These are phyloP conservation scores for Oenanthe javanica DNA, from an alignment of 140 eudicot species.

Conservation along the genomic window DNA sequence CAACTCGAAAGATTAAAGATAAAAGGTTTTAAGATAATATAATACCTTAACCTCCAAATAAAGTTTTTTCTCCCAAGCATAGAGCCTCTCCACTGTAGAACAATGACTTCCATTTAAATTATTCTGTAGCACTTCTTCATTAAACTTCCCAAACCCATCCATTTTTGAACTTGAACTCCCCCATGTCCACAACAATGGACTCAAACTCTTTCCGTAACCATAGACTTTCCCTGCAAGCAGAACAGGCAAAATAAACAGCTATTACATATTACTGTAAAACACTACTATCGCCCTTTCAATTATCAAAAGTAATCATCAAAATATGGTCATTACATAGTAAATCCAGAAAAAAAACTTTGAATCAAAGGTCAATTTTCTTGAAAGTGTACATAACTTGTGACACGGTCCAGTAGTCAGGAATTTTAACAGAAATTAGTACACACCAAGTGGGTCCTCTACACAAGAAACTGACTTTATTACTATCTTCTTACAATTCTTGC, in stretches of 20 bases:
- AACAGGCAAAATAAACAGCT: background rate
- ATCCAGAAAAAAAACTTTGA: background rate
- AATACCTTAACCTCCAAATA: conserved; percentile 87
- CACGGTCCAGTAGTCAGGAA: background rate
- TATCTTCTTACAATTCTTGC: background rate
- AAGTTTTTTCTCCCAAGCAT: conserved; percentile 97
- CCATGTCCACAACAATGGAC: conserved; percentile 57
- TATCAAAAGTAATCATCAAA: background rate
- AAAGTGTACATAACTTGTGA: background rate
- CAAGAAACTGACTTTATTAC: background rate
- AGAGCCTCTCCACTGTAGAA: conserved; percentile 82
- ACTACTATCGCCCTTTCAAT: background rate
- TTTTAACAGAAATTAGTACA: no score
- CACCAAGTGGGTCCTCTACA: background rate
- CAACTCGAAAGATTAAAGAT: background rate
- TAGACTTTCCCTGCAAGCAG: conserved; percentile 38
- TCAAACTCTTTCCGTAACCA: conserved; percentile 55
- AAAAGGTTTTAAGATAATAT: background rate
- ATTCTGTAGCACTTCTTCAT: conserved; percentile 42
- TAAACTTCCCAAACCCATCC: conserved; percentile 62
- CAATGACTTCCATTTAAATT: conserved; percentile 45
- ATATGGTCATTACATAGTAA: background rate
- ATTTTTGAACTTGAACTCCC: conserved; percentile 45
- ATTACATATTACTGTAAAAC: background rate
- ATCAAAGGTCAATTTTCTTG: background rate